Percentiles rank a stretch among this genome's conserved stretches.
Evolutionary conservation across 768 basidiomycete species (phyloP).

Genomic region (Mycena epipterygia): DNA sequence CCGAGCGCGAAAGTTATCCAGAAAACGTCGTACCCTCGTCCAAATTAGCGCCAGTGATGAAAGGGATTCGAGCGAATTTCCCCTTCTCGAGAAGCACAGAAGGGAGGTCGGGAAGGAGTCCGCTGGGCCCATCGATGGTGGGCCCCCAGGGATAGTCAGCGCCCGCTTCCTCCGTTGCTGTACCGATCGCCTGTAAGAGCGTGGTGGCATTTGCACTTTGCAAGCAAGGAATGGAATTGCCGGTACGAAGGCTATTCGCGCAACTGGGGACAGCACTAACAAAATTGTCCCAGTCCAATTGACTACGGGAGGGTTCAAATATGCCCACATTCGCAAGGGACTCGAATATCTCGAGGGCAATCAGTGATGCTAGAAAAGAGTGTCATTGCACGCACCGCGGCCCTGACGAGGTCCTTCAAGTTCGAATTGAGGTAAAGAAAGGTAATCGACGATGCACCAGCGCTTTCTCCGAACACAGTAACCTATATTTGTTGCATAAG

Average conservation of each 20-base stretch:
- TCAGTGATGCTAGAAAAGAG: neutral
- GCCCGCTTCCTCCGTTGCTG: neutral
- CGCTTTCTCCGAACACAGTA: constrained; percentile 20
- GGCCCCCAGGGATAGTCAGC: neutral
- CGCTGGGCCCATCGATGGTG: neutral
- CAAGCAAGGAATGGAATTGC: neutral
- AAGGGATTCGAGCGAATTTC: constrained; percentile 3
- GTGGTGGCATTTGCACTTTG: neutral
- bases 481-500: neutral
- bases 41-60: constrained; percentile 12
- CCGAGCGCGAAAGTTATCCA: neutral
- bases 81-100: neutral
- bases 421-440: neutral
- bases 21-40: constrained; percentile 1
- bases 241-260: neutral
- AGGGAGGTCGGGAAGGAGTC: constrained; percentile 4
- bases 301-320: neutral
- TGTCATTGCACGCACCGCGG: neutral
- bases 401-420: neutral
- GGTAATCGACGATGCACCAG: neutral
- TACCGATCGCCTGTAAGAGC: neutral
- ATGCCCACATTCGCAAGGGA: neutral
- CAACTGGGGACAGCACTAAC: constrained; percentile 7
- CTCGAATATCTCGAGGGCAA: constrained; percentile 4
- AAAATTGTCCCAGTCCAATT: constrained; percentile 22